Base-by-base conservation (phyloP, 192 early-diverging fungal genomes). In the Linnemannia zychae region DNA sequence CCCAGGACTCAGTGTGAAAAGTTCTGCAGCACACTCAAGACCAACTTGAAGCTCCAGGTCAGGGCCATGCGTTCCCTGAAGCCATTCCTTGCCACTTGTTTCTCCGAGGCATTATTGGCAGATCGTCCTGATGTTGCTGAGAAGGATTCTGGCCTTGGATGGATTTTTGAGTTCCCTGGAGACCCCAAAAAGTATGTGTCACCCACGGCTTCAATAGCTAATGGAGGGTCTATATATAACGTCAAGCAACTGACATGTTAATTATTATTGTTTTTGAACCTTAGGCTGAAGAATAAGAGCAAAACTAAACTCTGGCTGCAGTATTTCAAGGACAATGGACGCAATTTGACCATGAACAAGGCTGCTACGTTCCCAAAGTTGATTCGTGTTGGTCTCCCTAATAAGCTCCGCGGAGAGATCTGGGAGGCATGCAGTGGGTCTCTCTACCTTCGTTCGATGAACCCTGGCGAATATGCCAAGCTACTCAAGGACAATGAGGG, bases 341-440 rank as follows among this genome's bases (percentile, higher is more conserved):
- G 98, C 40, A 97, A 99, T 71, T 87, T 99, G 87, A 98, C 97
- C 2, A 86, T 94, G 44, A 89, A 97, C 11, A 92, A 95, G 50
- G 88, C 92, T 0, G 90, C 97, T 4, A 97, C 94, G 66, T 98
- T 97, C 88, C 92, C 94, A 70, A 96, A 97, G 69, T 89, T 99
- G n/a, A 93, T 98, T 63, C 93, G 96, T 28, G 93, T 98, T 12
- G 98, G 98, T 7, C 88, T 99, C 49, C 96, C 97, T 9, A 97
- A 97, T 82, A 86, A 89, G 34, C 85, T 99, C 79, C 92, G 98
- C 33, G 97, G 97, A 40, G 98, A 99, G 86, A 92, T 98, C 36
- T 99, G 98, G 98, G 98, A 99, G 84, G 88, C 96, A 22, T 95
- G 94, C 87, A 95, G 93, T 69, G 98, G 98, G 28, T 93, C 97